Evolutionary conservation across 1,139 yeast species (phyloP), one percentile per base, ranked within the genome.

Genomic region (Candida mesenterica): DNA sequence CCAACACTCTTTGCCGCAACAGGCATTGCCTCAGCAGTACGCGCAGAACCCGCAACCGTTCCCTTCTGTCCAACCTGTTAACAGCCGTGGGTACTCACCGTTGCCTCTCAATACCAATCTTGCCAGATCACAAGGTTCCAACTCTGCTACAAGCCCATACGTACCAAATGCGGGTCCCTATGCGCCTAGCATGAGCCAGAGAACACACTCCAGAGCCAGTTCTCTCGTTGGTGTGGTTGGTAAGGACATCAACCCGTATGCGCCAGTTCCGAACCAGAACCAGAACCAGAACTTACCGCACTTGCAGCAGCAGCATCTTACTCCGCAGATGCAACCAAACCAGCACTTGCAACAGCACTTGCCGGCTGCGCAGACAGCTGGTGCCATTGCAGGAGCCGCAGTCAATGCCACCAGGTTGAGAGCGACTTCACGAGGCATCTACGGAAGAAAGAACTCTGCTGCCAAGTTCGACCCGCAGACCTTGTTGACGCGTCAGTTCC

Each of bases 401-500:
- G 37, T 34, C 15, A 31, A 28, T 20, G 31, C 43, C 13, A 32
- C 40, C 5, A 33, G 38, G 6, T 35, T 35, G 13, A 29, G 33
- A 15, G 64, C 62, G 1, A 39, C 53, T 12, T 62, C 71, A 0
- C 53, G 51, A 32, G 62, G 62, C 39, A 40, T 43, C 9, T 38
- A 38, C 18, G 39, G 39, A 9, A 26, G 41, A n/a, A 33, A 35
- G 7, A 17, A 30, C 14, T 53, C 60, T 4, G 50, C 54, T 4
- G 53, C 58, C 1, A 60, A 58, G 39, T 54, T 57, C 14, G 58
- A 68, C 39, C 73, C 75, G 2, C 57, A 57, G 18, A 61, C 66
- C 5, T 50, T 64, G 31, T 50, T 52, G 20, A 69, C 68, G 34
- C 67, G 86, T 39, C 96, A 87, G 54, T 85, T 84, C 56, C 96